A percentile compares a stretch with the other conserved stretches of the same genome.
These are phyloP conservation scores for Cyberlindnera nakhonratchasimensis DNA, from an alignment of 805 yeast genomes.

Conservation along the genomic window DNA sequence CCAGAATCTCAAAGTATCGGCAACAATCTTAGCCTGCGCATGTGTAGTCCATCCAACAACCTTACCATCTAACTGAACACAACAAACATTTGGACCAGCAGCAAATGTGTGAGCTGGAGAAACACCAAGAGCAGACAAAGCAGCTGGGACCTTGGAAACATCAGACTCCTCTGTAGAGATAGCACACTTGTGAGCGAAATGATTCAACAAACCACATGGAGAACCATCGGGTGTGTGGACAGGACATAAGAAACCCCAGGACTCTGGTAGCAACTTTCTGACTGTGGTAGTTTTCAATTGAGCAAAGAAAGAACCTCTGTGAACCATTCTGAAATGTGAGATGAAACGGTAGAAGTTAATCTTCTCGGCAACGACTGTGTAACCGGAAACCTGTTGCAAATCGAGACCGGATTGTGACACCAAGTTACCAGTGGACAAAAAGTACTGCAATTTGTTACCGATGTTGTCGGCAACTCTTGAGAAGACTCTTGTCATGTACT, in stretches of 20 bases:
- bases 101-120: constrained; percentile 74
- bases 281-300: constrained; percentile 97
- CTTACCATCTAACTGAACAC: constrained; percentile 91
- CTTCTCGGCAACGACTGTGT: constrained; percentile 97
- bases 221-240: constrained; percentile 99
- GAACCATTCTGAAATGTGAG: constrained; percentile 99
- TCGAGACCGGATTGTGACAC: constrained; percentile 97
- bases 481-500: constrained; percentile 78
- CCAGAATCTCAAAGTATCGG: constrained; percentile 89
- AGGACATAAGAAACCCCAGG: constrained; percentile 99
- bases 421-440: constrained; percentile 93
- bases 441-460: constrained; percentile 91
- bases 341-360: constrained; percentile 95
- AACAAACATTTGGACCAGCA: constrained; percentile 84
- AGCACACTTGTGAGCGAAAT: constrained; percentile 91
- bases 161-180: constrained; percentile 77
- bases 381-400: constrained; percentile 96
- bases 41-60: constrained; percentile 94
- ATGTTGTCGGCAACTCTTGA: constrained; percentile 84
- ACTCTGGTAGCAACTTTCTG: constrained; percentile 91
- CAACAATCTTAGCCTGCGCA: constrained; percentile 77
- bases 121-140: constrained; percentile 72
- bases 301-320: constrained; percentile 98
- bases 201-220: constrained; percentile 97
- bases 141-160: constrained; percentile 64